Conservation (phyloP, 2,329 filamentous ascomycete species). For the Monilinia laxa region DNA sequence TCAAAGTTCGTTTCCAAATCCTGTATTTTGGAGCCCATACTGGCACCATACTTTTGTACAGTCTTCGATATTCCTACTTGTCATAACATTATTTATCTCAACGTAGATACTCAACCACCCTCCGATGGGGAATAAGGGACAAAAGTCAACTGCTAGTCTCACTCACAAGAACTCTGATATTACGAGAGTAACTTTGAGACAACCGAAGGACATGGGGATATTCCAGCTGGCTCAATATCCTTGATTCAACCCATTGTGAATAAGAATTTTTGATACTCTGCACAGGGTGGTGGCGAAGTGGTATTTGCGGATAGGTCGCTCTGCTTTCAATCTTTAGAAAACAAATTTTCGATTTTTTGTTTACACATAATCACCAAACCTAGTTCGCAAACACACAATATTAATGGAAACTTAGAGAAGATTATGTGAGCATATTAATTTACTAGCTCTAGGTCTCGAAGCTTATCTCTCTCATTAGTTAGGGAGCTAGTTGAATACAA, state of each 20-base stretch:
- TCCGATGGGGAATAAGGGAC: constrained; percentile 99
- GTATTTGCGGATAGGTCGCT: no score
- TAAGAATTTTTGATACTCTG: no score
- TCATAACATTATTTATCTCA: no score
- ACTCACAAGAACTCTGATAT: constrained; percentile 54
- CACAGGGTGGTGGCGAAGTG: no score
- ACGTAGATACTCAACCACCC: constrained; percentile 59
- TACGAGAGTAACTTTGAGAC: constrained; percentile 92
- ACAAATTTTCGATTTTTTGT: no score
- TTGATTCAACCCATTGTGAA: no score
- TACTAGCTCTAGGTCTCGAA: not conserved
- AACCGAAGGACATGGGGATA: constrained; percentile 90
- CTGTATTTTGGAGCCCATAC: not conserved
- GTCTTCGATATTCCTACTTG: not conserved
- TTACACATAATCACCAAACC: no score
- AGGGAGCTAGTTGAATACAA: not conserved
- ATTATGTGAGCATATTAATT: not conserved
- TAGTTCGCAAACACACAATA: no score
- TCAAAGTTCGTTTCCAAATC: no score
- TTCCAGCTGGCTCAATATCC: not conserved
- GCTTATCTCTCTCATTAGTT: not conserved
- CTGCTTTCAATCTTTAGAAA: no score
- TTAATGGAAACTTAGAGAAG: not conserved
- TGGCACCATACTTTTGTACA: not conserved
- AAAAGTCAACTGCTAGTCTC: constrained; percentile 98